Percentiles rank a stretch among this genome's conserved stretches.
Evolutionary conservation across 176 grass and related monocot species (phyloP).

Genomic region (Lolium perenne): DNA sequence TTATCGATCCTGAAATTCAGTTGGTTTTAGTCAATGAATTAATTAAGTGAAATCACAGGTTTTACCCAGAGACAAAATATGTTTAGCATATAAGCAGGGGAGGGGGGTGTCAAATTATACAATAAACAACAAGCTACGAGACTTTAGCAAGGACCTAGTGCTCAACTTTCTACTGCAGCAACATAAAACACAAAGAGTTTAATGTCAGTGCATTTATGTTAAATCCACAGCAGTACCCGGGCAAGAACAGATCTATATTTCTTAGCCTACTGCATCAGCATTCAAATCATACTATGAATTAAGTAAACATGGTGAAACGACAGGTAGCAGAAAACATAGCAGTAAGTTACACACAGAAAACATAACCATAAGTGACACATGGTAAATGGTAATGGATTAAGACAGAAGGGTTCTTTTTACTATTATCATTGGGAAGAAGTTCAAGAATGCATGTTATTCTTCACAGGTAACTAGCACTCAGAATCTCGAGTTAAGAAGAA

Average conservation of each 20-base stretch:
- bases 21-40: conserved; percentile 3
- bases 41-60: not conserved
- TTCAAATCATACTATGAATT: not conserved
- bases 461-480: not conserved
- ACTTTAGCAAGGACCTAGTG: conserved; percentile 24
- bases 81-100: not conserved
- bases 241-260: not conserved
- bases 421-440: not conserved
- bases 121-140: not conserved
- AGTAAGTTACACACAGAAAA: not conserved
- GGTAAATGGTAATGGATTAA: not conserved
- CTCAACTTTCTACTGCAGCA: not conserved
- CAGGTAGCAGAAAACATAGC: conserved; percentile 3
- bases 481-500: conserved; percentile 22
- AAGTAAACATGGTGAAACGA: too few relatives aligned
- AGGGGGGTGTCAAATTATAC: not conserved
- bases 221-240: not conserved
- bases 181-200: conserved; percentile 7
- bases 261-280: not conserved
- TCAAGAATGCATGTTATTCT: not conserved
- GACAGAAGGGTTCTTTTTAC: not conserved
- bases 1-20: conserved; percentile 84
- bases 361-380: not conserved
- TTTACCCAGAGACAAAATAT: not conserved
- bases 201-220: not conserved